Conservation (phyloP, 495 filamentous ascomycete genomes). For the Neurospora sp. region DNA sequence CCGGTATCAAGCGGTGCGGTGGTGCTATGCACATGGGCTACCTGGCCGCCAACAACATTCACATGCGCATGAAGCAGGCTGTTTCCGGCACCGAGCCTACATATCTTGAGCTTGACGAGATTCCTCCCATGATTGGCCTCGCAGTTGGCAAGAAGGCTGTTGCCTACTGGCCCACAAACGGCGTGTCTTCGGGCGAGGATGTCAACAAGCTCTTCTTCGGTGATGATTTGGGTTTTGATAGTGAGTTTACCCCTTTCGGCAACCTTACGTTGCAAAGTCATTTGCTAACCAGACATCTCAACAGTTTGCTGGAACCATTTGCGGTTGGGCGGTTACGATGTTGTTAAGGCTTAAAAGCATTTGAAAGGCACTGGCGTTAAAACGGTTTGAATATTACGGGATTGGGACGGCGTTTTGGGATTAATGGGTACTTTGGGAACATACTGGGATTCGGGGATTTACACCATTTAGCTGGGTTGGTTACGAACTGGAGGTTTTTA, state of each 20-base stretch:
- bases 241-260: not conserved
- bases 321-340: conserved; percentile 28
- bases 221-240: conserved; percentile 54
- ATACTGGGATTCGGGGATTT: not conserved
- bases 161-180: conserved; percentile 42
- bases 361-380: not conserved
- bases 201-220: conserved; percentile 52
- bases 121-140: conserved; percentile 54
- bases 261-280: not conserved
- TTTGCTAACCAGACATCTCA: not conserved
- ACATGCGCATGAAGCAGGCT: conserved; percentile 41
- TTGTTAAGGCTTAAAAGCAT: not conserved
- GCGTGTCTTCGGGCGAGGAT: conserved; percentile 45
- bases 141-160: conserved; percentile 57
- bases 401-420: not conserved
- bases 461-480: not conserved
- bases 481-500: not conserved
- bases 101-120: conserved; percentile 35
- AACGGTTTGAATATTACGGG: not conserved
- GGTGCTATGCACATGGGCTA: conserved; percentile 58
- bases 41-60: conserved; percentile 48
- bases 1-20: conserved; percentile 62
- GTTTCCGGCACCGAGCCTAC: conserved; percentile 30
- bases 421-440: not conserved
- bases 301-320: conserved; percentile 46